These are phyloP conservation scores for Thymus mandschuricus DNA, from an alignment of 257 asterid genomes.

Conservation along the genomic window DNA sequence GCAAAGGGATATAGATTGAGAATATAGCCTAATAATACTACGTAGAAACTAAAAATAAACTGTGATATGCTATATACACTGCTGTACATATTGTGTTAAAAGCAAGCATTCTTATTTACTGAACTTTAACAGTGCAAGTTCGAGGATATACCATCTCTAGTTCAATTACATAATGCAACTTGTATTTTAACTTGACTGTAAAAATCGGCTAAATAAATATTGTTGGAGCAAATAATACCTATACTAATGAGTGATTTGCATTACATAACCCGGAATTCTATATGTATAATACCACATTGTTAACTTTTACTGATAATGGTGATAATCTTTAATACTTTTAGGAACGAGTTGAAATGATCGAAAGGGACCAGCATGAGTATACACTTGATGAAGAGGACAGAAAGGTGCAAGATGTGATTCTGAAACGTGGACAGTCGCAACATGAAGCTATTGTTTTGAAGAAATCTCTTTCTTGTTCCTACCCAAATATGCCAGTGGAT, in stretches of 20 bases:
- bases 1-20: constrained; percentile 11
- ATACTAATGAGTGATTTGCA: neutral
- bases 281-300: neutral
- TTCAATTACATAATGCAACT: constrained; percentile 13
- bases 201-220: neutral
- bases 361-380: constrained; percentile 76
- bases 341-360: constrained; percentile 81
- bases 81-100: neutral
- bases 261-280: neutral
- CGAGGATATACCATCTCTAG: neutral
- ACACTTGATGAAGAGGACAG: constrained; percentile 81
- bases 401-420: constrained; percentile 73
- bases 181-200: constrained; percentile 1
- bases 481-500: constrained; percentile 67
- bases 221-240: neutral
- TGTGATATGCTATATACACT: neutral
- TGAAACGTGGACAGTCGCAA: constrained; percentile 72
- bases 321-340: constrained; percentile 34
- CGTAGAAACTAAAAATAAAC: neutral
- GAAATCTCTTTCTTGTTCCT: constrained; percentile 85
- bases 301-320: constrained; percentile 2
- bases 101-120: constrained; percentile 15
- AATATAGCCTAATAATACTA: neutral
- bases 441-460: constrained; percentile 65
- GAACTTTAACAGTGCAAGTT: neutral